Conservation (phyloP, 352 stramenopile genomes). For the Phytophthora idaei region DNA sequence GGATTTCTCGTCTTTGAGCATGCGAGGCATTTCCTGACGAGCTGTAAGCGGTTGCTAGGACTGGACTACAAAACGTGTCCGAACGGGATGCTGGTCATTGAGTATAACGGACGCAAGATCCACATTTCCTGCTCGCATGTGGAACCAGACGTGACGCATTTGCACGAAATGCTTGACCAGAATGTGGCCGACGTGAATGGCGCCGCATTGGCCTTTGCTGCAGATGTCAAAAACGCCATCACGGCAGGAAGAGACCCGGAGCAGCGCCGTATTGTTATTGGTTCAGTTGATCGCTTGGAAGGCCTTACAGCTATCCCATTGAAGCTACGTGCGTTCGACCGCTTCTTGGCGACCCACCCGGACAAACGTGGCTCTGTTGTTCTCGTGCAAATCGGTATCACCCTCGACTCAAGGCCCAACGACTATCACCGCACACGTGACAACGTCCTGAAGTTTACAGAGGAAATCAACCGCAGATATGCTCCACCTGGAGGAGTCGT, state of each 20-base stretch:
- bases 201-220: conserved; percentile 32
- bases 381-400: conserved; percentile 78
- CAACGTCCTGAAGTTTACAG: conserved; percentile 91
- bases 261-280: conserved; percentile 69
- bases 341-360: conserved; percentile 92
- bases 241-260: conserved; percentile 21
- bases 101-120: conserved; percentile 97
- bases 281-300: conserved; percentile 95
- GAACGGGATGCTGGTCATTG: conserved; percentile 90
- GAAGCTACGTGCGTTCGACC: conserved; percentile 96
- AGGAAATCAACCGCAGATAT: conserved; percentile 92
- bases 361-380: conserved; percentile 71
- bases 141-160: conserved; percentile 89
- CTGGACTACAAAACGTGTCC: conserved; percentile 92
- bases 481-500: conserved; percentile 56
- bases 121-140: conserved; percentile 97
- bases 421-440: conserved; percentile 94
- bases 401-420: conserved; percentile 80
- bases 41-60: conserved; percentile 93
- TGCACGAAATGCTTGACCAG: conserved; percentile 69
- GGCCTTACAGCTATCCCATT: conserved; percentile 95
- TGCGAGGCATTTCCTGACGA: conserved; percentile 92
- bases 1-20: conserved; percentile 95
- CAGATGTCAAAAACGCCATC: conserved; percentile 53
- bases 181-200: conserved; percentile 41